Evolutionary conservation across 2,329 filamentous ascomycete species (phyloP).

Genomic region (Trichoderma guizhouense): DNA sequence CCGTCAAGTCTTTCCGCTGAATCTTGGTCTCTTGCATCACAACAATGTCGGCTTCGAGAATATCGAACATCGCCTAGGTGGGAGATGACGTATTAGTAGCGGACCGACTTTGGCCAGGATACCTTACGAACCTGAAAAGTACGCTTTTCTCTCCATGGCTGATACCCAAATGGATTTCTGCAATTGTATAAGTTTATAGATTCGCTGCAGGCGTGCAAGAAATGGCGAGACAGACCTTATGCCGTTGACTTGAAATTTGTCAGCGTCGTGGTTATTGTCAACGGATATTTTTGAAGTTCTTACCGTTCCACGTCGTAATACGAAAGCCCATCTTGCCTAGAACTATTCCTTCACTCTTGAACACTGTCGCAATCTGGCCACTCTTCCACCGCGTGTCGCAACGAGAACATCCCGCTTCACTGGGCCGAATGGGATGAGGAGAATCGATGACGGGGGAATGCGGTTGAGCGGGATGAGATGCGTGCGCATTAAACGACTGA

Average conservation of each 20-base stretch:
- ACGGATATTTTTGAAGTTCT: conserved; percentile 24
- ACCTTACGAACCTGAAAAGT: conserved; percentile 59
- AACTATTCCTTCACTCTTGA: background rate
- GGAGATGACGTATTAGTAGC: background rate
- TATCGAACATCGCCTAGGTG: conserved; percentile 79
- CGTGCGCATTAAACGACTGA: background rate
- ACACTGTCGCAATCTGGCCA: background rate
- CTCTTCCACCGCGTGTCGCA: background rate
- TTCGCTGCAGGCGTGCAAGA: background rate
- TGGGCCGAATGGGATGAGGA: background rate
- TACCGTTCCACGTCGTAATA: conserved; percentile 85
- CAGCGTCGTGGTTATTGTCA: conserved; percentile 7
- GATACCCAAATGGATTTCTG: conserved; percentile 79
- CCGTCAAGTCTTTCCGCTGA: conserved; percentile 82
- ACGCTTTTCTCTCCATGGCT: conserved; percentile 72
- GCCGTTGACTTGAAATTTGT: conserved; percentile 62
- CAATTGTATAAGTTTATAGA: background rate
- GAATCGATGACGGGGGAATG: background rate
- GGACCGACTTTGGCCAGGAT: background rate
- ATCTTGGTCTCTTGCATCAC: conserved; percentile 97
- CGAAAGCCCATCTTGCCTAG: conserved; percentile 63
- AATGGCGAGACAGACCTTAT: conserved; percentile 56
- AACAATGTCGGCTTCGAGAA: conserved; percentile 86
- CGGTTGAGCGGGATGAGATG: background rate
- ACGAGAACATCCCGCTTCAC: conserved; percentile 4